These are phyloP conservation scores for Thielaviopsis populi DNA, from an alignment of 2,329 filamentous ascomycete genomes.

Conservation along the genomic window DNA sequence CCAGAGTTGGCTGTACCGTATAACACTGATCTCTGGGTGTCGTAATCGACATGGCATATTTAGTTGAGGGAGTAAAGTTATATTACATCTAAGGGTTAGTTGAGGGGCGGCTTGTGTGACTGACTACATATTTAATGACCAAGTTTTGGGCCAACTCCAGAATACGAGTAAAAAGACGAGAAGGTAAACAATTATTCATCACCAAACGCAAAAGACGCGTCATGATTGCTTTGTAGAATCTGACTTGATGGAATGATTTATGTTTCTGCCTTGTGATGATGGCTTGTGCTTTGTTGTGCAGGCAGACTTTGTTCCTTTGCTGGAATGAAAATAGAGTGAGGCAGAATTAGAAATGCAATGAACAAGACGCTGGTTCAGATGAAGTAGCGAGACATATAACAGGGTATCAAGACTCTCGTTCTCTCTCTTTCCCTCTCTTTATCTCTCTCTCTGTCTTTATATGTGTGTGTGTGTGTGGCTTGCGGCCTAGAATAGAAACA, in stretches of 20 bases:
- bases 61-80: background rate
- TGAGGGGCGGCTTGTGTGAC: background rate
- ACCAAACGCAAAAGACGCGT: background rate
- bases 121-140: background rate
- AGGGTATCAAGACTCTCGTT: background rate
- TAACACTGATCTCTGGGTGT: background rate
- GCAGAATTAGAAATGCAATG: background rate
- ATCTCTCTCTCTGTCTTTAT: too few species aligned
- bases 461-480: too few species aligned
- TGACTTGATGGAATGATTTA: background rate
- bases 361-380: background rate
- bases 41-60: background rate
- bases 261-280: background rate
- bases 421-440: too few species aligned
- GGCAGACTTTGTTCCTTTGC: background rate
- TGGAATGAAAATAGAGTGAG: background rate
- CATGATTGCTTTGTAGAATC: background rate
- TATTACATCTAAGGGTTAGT: background rate
- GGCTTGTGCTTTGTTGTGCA: slow-evolving; percentile 1
- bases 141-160: background rate
- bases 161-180: background rate
- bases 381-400: background rate
- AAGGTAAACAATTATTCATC: background rate
- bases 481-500: background rate
- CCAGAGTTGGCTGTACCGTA: background rate